Conservation (phyloP, 805 yeast genomes). For the Saturnispora besseyi region DNA sequence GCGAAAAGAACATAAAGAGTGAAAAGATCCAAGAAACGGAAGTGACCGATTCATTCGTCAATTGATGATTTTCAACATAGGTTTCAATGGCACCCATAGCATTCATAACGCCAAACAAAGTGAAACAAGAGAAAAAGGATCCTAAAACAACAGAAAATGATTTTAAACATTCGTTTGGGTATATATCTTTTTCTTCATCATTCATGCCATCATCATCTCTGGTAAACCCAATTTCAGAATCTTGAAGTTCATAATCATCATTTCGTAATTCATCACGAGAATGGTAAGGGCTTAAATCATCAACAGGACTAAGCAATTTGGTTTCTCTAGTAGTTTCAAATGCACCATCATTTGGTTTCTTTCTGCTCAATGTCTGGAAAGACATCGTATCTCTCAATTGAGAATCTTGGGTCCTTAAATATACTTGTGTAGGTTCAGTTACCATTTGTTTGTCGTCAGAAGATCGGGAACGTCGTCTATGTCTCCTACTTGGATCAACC, state of each 20-base stretch:
- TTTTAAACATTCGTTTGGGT: constrained; percentile 51
- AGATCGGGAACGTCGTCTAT: background rate
- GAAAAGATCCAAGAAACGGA: constrained; percentile 63
- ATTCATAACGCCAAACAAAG: constrained; percentile 47
- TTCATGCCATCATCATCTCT: background rate
- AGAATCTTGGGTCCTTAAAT: background rate
- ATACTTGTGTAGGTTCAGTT: background rate
- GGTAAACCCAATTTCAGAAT: background rate
- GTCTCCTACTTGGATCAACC: constrained; percentile 19
- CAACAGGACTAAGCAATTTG: background rate
- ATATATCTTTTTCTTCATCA: constrained; percentile 13
- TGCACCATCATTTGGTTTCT: background rate
- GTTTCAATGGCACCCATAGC: constrained; percentile 57
- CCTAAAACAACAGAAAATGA: constrained; percentile 53
- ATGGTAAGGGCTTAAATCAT: background rate
- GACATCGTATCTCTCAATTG: background rate
- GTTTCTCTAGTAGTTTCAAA: background rate
- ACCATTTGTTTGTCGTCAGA: background rate
- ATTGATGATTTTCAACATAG: constrained; percentile 47
- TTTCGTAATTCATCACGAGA: background rate
- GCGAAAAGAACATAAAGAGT: constrained; percentile 41
- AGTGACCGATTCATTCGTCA: constrained; percentile 36
- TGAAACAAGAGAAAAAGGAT: constrained; percentile 44
- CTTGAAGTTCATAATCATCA: background rate
- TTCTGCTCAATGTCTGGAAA: background rate